phyloP scores from a whole-genome alignment of 1,284 basidiomycete genomes.

The Inonotus obliquus region DNA sequence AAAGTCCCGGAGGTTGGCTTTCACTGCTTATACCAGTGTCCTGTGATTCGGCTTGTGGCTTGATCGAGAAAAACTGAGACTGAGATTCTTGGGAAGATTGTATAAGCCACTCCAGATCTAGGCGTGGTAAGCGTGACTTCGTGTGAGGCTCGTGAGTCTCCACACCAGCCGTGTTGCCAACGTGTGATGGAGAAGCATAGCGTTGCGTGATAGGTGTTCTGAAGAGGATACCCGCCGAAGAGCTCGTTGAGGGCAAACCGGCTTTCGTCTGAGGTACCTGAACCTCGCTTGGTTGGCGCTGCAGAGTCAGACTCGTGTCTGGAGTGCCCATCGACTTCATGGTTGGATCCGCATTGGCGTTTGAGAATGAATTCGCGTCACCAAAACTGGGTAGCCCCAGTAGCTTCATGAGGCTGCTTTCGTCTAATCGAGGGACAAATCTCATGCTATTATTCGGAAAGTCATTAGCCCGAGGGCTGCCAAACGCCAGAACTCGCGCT shows the following conservation, averaged over 20 bases:
- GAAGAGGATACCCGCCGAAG: background rate
- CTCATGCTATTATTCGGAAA: background rate
- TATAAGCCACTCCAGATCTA: background rate
- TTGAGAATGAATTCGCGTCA: background rate
- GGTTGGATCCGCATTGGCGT: background rate
- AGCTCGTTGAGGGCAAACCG: background rate
- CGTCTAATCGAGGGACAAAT: background rate
- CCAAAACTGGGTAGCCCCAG: background rate
- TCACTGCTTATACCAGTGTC: background rate
- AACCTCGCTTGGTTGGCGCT: background rate
- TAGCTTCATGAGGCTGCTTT: constrained; percentile 2
- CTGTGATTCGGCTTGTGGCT: constrained; percentile 9
- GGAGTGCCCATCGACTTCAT: background rate
- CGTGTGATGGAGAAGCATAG: background rate
- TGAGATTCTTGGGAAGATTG: constrained; percentile 5
- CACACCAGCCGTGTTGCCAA: background rate
- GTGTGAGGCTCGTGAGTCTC: background rate
- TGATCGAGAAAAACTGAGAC: background rate
- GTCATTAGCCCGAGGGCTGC: background rate
- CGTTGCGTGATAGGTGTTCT: background rate
- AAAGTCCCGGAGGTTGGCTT: constrained; percentile 15
- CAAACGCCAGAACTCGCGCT: background rate
- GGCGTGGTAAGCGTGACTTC: background rate
- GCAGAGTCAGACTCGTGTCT: background rate
- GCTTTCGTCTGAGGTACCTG: background rate